Conservation (phyloP, 2,329 filamentous ascomycete genomes). For the Botrytis aclada region DNA sequence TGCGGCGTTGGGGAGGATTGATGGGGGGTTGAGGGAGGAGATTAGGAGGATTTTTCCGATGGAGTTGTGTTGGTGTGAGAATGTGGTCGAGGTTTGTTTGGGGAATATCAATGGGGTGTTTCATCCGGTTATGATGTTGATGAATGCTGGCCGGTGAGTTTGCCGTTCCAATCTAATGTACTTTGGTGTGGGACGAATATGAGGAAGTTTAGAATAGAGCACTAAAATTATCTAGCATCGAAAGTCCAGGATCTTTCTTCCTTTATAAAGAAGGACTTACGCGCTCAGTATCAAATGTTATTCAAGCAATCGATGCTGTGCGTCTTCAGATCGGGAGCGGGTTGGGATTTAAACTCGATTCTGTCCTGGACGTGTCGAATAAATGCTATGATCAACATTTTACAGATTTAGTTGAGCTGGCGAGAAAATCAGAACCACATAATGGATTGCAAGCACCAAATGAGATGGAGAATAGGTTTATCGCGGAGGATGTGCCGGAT, state of each 20-base stretch:
- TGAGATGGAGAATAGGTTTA: constrained; percentile 19
- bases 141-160: constrained; percentile 23
- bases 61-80: constrained; percentile 21
- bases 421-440: background rate
- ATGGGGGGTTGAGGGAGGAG: background rate
- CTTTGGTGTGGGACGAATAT: background rate
- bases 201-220: too few species aligned
- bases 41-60: constrained; percentile 19
- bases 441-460: background rate
- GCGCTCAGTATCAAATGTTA: constrained; percentile 22
- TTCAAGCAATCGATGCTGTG: constrained; percentile 19
- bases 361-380: constrained; percentile 21
- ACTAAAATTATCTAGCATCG: constrained; percentile 10
- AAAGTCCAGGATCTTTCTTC: constrained; percentile 19
- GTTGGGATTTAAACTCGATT: constrained; percentile 19
- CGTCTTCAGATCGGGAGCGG: constrained; percentile 19
- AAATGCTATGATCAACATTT: constrained; percentile 19
- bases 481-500: constrained; percentile 25
- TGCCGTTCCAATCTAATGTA: background rate
- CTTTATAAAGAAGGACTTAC: constrained; percentile 21
- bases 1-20: background rate
- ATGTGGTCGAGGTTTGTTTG: constrained; percentile 23
- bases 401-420: constrained; percentile 10
- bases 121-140: constrained; percentile 26
- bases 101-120: constrained; percentile 27